Evolutionary conservation across 2,329 filamentous ascomycete species (phyloP), one percentile per base, ranked within the genome.

Genomic region (Fusarium sp.): DNA sequence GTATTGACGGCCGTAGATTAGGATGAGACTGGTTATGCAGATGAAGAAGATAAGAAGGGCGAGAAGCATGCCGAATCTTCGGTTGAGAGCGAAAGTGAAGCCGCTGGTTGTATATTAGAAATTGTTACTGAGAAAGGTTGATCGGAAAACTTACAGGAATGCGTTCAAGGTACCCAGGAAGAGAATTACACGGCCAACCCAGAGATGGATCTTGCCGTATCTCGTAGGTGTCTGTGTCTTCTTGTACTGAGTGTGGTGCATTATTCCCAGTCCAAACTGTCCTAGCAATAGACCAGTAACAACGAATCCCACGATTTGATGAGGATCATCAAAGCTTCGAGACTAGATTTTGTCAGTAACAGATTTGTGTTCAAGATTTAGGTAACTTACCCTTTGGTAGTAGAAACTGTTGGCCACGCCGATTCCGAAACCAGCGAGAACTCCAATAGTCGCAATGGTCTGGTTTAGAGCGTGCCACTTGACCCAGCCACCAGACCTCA

Each of bases 301-400:
- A 17, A 89, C 72, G 56, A 87, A 79, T 10, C 88, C 88, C 56
- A 90, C 77, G 48, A 89, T 79, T 70, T 89, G 87, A 70, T 90
- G 88, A 10, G 81, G 76, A 2, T 81, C 81, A 43, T 80, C 81
- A 75, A 87, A 86, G 11, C 77, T 76, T 48, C 82, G 84, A 19
- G 86, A 85, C 84, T 88, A 36, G 10, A 21, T 19, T 40, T 19
- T 24, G 62, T 71, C 34, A 73, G 61, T 19, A 50, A 47, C 17
- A 36, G 36, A 21, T 19, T 10, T 9, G 7, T 3, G 12, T n/a
- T 5, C n/a, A 4, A 11, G 4, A n/a, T 4, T 19, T 5, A 19
- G 5, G 30, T 3, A 19, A 53, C 76, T 75, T 78, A 89, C 87
- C 69, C 87, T 79, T 57, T 87, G 84, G 65, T 89, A 88, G 61